A percentile compares a stretch with the other conserved stretches of the same genome.
phyloP scores from a whole-genome alignment of 441 rosid species.

The Pelargonium cotyledonis region DNA sequence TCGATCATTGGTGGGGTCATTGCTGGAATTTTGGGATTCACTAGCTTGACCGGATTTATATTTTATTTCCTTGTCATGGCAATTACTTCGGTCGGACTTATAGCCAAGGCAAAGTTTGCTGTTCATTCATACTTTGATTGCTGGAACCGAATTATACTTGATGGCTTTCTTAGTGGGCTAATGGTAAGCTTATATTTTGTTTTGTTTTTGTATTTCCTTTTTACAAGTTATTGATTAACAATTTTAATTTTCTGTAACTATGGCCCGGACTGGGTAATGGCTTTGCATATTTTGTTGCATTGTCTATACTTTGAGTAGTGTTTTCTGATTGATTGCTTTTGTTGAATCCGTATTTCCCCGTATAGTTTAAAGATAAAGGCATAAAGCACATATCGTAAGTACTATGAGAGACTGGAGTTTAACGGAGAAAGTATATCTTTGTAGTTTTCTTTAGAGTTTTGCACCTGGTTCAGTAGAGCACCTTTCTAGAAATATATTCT shows the following conservation, averaged over 20 bases:
- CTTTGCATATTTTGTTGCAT: too few species aligned
- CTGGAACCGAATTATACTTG: conserved; percentile 68
- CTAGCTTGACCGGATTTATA: conserved; percentile 71
- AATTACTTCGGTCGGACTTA: conserved; percentile 68
- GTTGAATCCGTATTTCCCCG: too few species aligned
- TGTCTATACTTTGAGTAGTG: not conserved
- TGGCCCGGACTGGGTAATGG: too few species aligned
- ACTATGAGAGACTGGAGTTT: too few species aligned
- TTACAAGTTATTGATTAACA: too few species aligned
- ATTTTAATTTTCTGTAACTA: too few species aligned
- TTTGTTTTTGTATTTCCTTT: conserved; percentile 7
- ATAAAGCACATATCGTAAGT: too few species aligned
- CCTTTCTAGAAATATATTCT: not conserved
- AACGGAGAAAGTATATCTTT: too few species aligned
- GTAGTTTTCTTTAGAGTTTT: not conserved
- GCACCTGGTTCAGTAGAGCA: not conserved
- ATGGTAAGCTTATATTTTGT: conserved; percentile 45
- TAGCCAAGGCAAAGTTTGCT: conserved; percentile 80
- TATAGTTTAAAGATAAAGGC: too few species aligned
- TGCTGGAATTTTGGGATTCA: conserved; percentile 89
- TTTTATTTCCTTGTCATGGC: conserved; percentile 81
- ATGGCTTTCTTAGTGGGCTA: conserved; percentile 87
- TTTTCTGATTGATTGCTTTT: not conserved
- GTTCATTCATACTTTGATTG: conserved; percentile 66
- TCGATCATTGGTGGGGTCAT: conserved; percentile 84